Percentiles rank a stretch among this genome's conserved stretches.
Conservation (phyloP, 352 stramenopile species). For the Pythium dissotocum region DNA sequence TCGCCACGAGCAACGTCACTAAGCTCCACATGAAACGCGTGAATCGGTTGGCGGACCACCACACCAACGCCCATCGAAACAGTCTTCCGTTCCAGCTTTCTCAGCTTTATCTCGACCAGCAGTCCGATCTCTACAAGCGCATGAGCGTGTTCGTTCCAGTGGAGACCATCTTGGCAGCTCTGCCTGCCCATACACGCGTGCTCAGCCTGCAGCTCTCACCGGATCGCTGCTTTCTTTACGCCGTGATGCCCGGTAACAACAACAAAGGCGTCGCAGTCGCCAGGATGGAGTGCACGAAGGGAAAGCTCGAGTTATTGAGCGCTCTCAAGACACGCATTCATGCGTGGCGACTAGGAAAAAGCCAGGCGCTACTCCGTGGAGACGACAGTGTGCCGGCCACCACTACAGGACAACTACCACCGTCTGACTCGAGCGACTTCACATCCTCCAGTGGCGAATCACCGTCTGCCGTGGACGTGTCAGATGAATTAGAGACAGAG, state of each 20-base stretch:
- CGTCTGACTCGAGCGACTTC: neutral
- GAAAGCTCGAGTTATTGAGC: constrained; percentile 28
- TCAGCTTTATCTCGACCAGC: constrained; percentile 58
- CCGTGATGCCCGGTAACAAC: constrained; percentile 34
- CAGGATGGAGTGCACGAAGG: constrained; percentile 62
- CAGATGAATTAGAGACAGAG: constrained; percentile 53
- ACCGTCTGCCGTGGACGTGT: neutral
- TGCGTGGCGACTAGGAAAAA: constrained; percentile 38
- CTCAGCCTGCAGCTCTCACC: constrained; percentile 70
- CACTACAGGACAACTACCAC: constrained; percentile 1
- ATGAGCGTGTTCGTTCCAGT: constrained; percentile 45
- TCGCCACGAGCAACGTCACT: constrained; percentile 39
- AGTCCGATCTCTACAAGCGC: constrained; percentile 64
- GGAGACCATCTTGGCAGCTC: constrained; percentile 39
- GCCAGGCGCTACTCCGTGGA: constrained; percentile 40
- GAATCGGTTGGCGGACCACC: constrained; percentile 30
- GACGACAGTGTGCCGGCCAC: constrained; percentile 27
- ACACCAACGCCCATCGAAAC: constrained; percentile 45
- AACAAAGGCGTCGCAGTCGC: constrained; percentile 49
- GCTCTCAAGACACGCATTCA: constrained; percentile 35
- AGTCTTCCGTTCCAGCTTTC: constrained; percentile 72
- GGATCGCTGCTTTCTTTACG: constrained; percentile 68
- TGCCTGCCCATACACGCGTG: constrained; percentile 44
- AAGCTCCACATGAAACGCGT: constrained; percentile 55
- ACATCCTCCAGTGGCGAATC: neutral